Evolutionary conservation across 805 yeast species (phyloP).

Genomic region (Starmerella asiatica): DNA sequence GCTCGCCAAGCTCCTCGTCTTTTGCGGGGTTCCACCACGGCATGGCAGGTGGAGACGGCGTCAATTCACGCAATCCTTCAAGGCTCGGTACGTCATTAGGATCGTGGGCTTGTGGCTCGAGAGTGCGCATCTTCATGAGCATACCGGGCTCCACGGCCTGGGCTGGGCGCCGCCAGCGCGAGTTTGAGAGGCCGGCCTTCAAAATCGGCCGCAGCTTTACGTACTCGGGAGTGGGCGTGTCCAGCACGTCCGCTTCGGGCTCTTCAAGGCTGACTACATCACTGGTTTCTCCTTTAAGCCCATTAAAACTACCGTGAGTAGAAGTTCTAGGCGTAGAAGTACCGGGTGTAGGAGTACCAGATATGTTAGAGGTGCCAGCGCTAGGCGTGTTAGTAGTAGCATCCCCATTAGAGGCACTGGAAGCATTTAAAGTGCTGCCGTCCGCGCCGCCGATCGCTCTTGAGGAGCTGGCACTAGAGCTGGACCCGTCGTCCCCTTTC

Average conservation of each 20-base stretch:
- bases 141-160: not conserved
- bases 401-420: not conserved
- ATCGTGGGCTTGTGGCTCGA: not conserved
- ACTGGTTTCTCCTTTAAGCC: not conserved
- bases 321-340: not conserved
- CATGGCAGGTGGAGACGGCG: slow-evolving; percentile 1
- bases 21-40: slow-evolving; percentile 5
- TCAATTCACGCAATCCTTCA: not conserved
- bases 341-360: not conserved
- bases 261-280: not conserved
- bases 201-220: not conserved
- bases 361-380: not conserved
- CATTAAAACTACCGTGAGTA: not conserved
- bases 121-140: not conserved
- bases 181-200: not conserved
- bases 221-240: too few relatives aligned
- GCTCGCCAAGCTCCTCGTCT: not conserved
- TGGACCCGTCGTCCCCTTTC: not conserved
- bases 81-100: too few relatives aligned
- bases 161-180: too few relatives aligned
- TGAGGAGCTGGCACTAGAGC: not conserved
- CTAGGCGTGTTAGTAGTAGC: not conserved
- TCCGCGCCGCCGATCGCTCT: not conserved
- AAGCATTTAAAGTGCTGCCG: not conserved
- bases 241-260: too few relatives aligned